Evolutionary conservation across 2,329 filamentous ascomycete genomes (phyloP).

Genomic region (Scedosporium aurantiacum): DNA sequence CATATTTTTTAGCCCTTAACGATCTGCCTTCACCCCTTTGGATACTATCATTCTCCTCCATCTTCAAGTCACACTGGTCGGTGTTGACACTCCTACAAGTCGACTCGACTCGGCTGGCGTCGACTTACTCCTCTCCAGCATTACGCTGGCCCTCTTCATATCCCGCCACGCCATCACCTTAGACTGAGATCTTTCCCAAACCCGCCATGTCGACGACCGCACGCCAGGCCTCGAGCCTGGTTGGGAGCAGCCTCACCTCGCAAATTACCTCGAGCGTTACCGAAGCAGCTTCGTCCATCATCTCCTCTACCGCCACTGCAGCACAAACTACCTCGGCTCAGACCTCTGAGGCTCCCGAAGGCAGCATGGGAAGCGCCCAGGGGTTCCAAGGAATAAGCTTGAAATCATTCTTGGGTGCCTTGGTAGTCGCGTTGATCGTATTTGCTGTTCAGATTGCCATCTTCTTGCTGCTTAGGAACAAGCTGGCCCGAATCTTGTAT

Average conservation of each 20-base stretch:
- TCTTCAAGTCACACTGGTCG: no score
- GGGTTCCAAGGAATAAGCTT: conserved; percentile 31
- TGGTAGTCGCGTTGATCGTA: conserved; percentile 49
- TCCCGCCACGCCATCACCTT: neutral
- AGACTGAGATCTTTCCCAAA: no score
- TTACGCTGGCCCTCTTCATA: neutral
- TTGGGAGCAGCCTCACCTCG: neutral
- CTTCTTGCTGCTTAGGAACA: conserved; percentile 70
- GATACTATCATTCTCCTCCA: neutral
- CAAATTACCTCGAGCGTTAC: neutral
- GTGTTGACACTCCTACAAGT: no score
- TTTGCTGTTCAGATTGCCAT: conserved; percentile 54
- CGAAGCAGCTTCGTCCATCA: conserved; percentile 2
- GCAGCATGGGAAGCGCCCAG: conserved; percentile 12
- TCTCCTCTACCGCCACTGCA: conserved; percentile 7
- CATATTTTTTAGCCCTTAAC: neutral
- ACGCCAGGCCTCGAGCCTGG: neutral
- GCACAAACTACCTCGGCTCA: neutral
- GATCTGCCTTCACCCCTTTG: neutral
- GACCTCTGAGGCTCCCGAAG: neutral
- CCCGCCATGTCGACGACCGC: neutral
- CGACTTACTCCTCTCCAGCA: neutral
- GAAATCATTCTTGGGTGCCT: conserved; percentile 52
- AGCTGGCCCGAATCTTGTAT: conserved; percentile 73
- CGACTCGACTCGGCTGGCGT: neutral